These are phyloP conservation scores for Psilocybe subaeruginosa DNA, from an alignment of 768 basidiomycete genomes.

Conservation along the genomic window DNA sequence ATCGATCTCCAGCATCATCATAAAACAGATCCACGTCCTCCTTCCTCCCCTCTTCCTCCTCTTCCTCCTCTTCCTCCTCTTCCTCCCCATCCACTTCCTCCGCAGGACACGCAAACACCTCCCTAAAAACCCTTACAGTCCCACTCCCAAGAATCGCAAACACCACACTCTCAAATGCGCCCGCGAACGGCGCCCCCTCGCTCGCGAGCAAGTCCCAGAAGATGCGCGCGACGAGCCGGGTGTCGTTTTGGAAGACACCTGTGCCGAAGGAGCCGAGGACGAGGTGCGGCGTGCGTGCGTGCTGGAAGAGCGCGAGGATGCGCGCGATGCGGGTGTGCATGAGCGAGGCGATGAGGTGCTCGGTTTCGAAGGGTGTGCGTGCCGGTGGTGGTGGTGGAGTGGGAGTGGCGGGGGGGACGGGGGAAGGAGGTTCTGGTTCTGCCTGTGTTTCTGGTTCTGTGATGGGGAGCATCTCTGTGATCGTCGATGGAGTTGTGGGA, in stretches of 20 bases:
- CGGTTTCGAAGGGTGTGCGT: slow-evolving; percentile 16
- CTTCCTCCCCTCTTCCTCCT: background rate
- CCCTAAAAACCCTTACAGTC: slow-evolving; percentile 31
- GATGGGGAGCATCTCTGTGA: no score
- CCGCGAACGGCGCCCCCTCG: slow-evolving; percentile 53
- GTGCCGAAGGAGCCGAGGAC: slow-evolving; percentile 81
- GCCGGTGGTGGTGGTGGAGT: background rate
- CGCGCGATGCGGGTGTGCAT: slow-evolving; percentile 79
- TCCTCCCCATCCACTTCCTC: background rate
- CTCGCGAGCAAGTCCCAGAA: slow-evolving; percentile 65
- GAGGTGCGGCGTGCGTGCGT: slow-evolving; percentile 51
- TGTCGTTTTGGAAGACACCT: slow-evolving; percentile 73
- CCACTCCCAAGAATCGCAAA: slow-evolving; percentile 57
- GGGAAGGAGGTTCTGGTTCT: background rate
- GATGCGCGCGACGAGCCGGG: slow-evolving; percentile 57
- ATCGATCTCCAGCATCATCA: background rate
- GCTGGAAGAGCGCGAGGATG: slow-evolving; percentile 64
- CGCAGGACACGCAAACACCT: background rate
- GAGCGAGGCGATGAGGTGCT: slow-evolving; percentile 43
- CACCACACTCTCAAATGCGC: slow-evolving; percentile 62
- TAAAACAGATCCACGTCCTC: background rate
- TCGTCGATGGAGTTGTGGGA: background rate
- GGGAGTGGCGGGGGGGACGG: background rate
- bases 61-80: background rate
- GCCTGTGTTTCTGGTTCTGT: background rate